Percentiles rank a stretch among this genome's conserved stretches.
These are phyloP conservation scores for Candida tibetensis DNA, from an alignment of 805 yeast genomes.

Conservation along the genomic window DNA sequence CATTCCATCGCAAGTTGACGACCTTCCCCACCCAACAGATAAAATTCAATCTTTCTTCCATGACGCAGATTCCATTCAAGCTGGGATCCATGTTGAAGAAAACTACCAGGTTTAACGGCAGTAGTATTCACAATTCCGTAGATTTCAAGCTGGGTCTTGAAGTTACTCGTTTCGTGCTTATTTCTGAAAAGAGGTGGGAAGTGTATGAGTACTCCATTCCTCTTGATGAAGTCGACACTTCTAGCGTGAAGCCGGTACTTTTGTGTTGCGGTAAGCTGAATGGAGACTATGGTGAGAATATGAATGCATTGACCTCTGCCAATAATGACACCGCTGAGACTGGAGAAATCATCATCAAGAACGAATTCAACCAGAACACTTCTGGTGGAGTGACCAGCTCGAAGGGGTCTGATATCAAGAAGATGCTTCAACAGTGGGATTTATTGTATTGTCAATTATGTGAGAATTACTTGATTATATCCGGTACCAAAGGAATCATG, in stretches of 20 bases:
- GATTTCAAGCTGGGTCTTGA: slow-evolving; percentile 49
- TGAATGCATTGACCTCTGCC: slow-evolving; percentile 34
- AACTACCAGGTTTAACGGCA: slow-evolving; percentile 25
- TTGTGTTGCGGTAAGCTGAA: slow-evolving; percentile 65
- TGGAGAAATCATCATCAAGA: slow-evolving; percentile 11
- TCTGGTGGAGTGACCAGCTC: slow-evolving; percentile 13
- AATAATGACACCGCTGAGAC: slow-evolving; percentile 2
- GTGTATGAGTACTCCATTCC: slow-evolving; percentile 52
- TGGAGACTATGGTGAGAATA: slow-evolving; percentile 63
- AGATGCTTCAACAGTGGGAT: slow-evolving; percentile 52
- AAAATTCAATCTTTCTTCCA: slow-evolving; percentile 27
- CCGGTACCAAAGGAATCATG: slow-evolving; percentile 71
- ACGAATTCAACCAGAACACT: slow-evolving; percentile 18
- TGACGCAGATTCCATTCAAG: slow-evolving; percentile 19
- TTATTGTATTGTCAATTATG: slow-evolving; percentile 59
- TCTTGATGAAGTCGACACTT: slow-evolving; percentile 35
- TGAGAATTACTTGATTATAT: slow-evolving; percentile 56
- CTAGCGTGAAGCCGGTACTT: slow-evolving; percentile 44
- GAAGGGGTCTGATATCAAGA: slow-evolving; percentile 24
- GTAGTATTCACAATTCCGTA: slow-evolving; percentile 28
- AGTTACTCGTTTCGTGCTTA: slow-evolving; percentile 59
- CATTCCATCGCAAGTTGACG: slow-evolving; percentile 64
- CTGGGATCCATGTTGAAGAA: slow-evolving; percentile 25
- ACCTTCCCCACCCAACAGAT: slow-evolving; percentile 55
- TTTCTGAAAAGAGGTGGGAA: slow-evolving; percentile 72